Conservation (phyloP, 352 stramenopile genomes). For the Pythium vanterpoolii region DNA sequence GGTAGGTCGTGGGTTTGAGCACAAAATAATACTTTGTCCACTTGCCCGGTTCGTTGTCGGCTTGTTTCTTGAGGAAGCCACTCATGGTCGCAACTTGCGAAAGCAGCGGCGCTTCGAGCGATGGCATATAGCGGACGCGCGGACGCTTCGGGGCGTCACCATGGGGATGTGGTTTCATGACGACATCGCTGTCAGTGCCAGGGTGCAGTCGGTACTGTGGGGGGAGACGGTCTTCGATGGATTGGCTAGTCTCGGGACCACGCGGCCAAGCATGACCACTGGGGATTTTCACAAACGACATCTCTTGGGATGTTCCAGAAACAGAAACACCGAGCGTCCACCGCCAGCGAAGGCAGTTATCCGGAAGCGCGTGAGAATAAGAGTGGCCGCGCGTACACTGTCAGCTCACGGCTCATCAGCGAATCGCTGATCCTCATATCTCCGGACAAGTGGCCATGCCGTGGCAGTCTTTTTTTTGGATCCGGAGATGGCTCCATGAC, state of each 20-base stretch:
- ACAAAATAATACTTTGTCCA: constrained; percentile 86
- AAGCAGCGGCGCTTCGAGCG: constrained; percentile 39
- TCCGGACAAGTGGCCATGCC: too few relatives aligned
- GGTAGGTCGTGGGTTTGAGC: constrained; percentile 63
- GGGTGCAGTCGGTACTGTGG: not conserved
- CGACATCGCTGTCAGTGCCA: not conserved
- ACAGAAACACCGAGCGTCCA: too few relatives aligned
- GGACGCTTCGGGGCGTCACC: constrained; percentile 30
- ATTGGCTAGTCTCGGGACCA: too few relatives aligned
- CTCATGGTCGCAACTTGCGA: constrained; percentile 48
- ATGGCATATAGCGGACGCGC: constrained; percentile 54
- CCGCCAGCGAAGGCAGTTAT: too few relatives aligned
- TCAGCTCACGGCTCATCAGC: too few relatives aligned
- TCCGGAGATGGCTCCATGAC: not conserved
- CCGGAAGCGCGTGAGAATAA: too few relatives aligned
- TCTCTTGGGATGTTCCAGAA: too few relatives aligned
- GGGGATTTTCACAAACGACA: not conserved
- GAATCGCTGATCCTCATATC: too few relatives aligned
- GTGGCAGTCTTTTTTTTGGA: not conserved
- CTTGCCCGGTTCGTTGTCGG: constrained; percentile 68
- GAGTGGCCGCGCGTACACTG: too few relatives aligned
- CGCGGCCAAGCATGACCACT: not conserved
- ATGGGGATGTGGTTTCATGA: too few relatives aligned
- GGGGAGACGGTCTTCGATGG: not conserved
- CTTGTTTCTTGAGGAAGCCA: constrained; percentile 71